These are phyloP conservation scores for Lojkania enalia DNA, from an alignment of 2,329 filamentous ascomycete genomes.

Conservation along the genomic window DNA sequence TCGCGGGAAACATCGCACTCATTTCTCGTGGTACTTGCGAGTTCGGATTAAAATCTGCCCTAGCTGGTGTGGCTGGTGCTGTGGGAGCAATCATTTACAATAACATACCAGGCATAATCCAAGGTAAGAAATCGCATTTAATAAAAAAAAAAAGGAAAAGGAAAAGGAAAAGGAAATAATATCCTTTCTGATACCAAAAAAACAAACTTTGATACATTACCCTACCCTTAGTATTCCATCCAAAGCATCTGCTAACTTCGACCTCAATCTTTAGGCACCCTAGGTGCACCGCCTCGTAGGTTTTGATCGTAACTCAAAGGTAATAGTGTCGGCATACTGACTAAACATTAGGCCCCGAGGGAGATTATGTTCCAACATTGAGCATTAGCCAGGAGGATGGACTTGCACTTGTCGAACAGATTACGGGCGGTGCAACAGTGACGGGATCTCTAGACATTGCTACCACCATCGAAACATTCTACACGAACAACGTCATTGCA, in stretches of 20 bases:
- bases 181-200: neutral
- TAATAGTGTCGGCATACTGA: too few species aligned
- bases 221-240: too few species aligned
- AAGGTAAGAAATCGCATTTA: too few species aligned
- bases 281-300: conserved; percentile 65
- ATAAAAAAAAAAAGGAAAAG: too few species aligned
- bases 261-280: too few species aligned
- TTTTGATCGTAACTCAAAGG: too few species aligned
- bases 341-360: too few species aligned
- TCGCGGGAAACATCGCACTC: conserved; percentile 69
- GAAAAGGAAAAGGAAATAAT: too few species aligned
- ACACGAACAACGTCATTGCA: conserved; percentile 49
- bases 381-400: conserved; percentile 66
- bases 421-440: conserved; percentile 51
- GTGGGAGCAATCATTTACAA: conserved; percentile 75
- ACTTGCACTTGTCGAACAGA: conserved; percentile 56
- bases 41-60: conserved; percentile 71
- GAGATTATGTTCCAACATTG: conserved; percentile 67
- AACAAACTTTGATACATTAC: too few species aligned
- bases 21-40: conserved; percentile 70
- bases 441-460: conserved; percentile 48
- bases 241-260: conserved; percentile 46
- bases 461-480: conserved; percentile 51
- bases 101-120: conserved; percentile 61
- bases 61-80: conserved; percentile 71